Evolutionary conservation across 2,329 filamentous ascomycete genomes (phyloP).

Genomic region (Talaromyces atroroseus): DNA sequence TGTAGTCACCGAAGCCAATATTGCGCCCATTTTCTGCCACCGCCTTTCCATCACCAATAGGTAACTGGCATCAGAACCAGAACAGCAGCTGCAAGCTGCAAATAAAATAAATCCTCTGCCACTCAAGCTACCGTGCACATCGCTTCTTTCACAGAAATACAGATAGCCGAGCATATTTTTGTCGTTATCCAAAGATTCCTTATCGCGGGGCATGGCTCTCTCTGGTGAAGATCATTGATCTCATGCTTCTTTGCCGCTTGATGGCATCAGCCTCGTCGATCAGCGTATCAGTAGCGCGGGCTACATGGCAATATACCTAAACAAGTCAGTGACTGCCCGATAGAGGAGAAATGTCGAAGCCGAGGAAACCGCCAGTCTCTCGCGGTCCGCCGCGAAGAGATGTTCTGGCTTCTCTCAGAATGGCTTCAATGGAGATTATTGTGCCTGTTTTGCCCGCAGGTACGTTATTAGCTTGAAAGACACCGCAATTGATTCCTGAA

Average conservation of each 20-base stretch:
- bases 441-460: slow-evolving; percentile 79
- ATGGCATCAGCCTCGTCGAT: slow-evolving; percentile 1
- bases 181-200: background rate
- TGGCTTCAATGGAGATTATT: slow-evolving; percentile 71
- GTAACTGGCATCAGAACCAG: background rate
- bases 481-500: background rate
- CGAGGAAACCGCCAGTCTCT: slow-evolving; percentile 39
- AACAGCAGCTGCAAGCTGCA: background rate
- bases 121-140: background rate
- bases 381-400: slow-evolving; percentile 39
- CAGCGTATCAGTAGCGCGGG: background rate
- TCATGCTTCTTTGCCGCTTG: background rate
- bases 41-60: background rate
- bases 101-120: background rate
- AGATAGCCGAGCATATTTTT: background rate
- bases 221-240: background rate
- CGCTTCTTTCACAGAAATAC: background rate
- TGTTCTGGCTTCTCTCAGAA: slow-evolving; percentile 70
- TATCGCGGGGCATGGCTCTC: background rate
- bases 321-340: slow-evolving; percentile 20
- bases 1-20: background rate
- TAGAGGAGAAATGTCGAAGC: slow-evolving; percentile 42
- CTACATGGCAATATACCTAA: background rate
- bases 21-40: background rate
- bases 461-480: slow-evolving; percentile 36